Evolutionary conservation across 352 stramenopile species (phyloP).

Genomic region (Phytophthora cryptogea): DNA sequence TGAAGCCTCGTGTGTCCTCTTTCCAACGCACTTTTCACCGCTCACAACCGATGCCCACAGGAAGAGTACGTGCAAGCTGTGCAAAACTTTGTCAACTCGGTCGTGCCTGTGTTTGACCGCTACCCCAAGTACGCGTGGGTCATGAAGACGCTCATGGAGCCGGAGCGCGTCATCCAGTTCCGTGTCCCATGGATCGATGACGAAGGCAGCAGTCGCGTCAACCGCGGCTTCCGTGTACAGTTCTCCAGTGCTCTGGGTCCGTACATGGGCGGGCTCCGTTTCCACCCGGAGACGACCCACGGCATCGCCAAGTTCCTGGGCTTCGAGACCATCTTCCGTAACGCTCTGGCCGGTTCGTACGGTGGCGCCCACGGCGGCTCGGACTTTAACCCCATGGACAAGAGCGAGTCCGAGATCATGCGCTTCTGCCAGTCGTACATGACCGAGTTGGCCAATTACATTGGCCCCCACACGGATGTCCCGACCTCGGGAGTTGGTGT

Average conservation of each 20-base stretch:
- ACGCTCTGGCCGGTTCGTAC: slow-evolving; percentile 89
- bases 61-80: slow-evolving; percentile 72
- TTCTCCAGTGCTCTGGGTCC: slow-evolving; percentile 92
- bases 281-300: slow-evolving; percentile 92
- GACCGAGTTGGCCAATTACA: slow-evolving; percentile 98
- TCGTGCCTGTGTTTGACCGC: slow-evolving; percentile 85
- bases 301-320: slow-evolving; percentile 90
- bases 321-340: slow-evolving; percentile 97
- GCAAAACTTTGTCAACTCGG: slow-evolving; percentile 79
- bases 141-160: slow-evolving; percentile 95
- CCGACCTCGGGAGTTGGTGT: slow-evolving; percentile 96
- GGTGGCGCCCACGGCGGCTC: slow-evolving; percentile 89
- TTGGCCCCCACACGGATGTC: slow-evolving; percentile 95
- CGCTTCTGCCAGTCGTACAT: slow-evolving; percentile 99
- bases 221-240: slow-evolving; percentile 97
- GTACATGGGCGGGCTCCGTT: slow-evolving; percentile 97
- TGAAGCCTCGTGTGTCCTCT: slow-evolving; percentile 17
- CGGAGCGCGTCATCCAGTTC: slow-evolving; percentile 95
- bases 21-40: slow-evolving; percentile 15
- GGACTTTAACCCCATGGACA: slow-evolving; percentile 98
- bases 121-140: slow-evolving; percentile 92
- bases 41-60: slow-evolving; percentile 10
- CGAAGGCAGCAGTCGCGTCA: slow-evolving; percentile 93
- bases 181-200: slow-evolving; percentile 98
- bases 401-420: slow-evolving; percentile 97